Conservation (phyloP, 805 yeast genomes). For the Hagleromyces aurorensis region DNA sequence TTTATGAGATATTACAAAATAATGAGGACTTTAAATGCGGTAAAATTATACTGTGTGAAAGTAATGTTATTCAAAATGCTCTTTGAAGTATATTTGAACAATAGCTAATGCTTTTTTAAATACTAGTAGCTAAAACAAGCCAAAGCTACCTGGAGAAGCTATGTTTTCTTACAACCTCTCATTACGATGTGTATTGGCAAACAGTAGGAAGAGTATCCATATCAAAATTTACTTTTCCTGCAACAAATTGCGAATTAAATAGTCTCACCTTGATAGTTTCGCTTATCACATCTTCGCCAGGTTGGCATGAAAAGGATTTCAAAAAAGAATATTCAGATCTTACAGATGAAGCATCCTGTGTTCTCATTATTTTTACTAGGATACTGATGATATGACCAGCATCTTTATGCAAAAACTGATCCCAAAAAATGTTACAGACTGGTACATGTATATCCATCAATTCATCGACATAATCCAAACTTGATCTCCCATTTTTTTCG, state of each 20-base stretch:
- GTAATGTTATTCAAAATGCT: no score
- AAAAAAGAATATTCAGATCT: constrained; percentile 11
- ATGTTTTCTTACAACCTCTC: no score
- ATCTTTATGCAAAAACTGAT: constrained; percentile 10
- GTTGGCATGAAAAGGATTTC: constrained; percentile 9
- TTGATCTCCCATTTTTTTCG: constrained; percentile 1
- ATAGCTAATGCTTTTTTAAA: no score
- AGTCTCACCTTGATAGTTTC: constrained; percentile 13
- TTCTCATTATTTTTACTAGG: constrained; percentile 9
- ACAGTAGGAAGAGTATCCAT: constrained; percentile 16
- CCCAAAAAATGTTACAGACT: constrained; percentile 18
- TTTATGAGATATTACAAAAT: no score
- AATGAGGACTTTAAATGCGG: no score
- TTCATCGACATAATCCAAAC: constrained; percentile 11
- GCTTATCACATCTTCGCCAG: constrained; percentile 12
- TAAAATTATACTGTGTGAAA: no score
- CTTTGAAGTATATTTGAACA: no score
- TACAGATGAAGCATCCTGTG: constrained; percentile 10
- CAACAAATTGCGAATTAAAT: constrained; percentile 15
- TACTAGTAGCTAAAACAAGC: no score
- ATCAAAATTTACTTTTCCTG: constrained; percentile 17
- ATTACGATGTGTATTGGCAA: constrained; percentile 8
- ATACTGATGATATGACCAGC: constrained; percentile 10
- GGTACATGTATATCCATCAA: constrained; percentile 16
- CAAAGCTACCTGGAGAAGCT: no score